A percentile compares a stretch with the other conserved stretches of the same genome.
Conservation (phyloP, 176 grass and related monocot genomes). For the Triticum dicoccoides region DNA sequence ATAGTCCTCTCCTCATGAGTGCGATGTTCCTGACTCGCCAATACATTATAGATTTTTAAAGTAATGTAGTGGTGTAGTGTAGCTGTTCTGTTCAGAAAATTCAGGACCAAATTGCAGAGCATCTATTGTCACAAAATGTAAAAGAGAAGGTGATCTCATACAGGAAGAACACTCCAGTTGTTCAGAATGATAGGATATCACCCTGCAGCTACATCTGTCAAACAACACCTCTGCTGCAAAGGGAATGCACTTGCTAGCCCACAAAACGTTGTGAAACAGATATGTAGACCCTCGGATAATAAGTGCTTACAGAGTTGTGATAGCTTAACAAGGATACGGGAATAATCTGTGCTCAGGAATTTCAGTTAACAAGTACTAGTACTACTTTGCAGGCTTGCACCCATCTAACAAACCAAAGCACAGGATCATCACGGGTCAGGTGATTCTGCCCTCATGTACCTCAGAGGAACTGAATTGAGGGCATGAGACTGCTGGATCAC, state of each 20-base stretch:
- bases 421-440: neutral
- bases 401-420: neutral
- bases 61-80: neutral
- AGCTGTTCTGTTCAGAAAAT: neutral
- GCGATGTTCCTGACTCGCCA: no score
- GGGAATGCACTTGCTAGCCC: neutral
- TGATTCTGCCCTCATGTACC: neutral
- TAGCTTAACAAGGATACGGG: neutral
- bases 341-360: neutral
- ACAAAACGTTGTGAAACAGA: neutral
- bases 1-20: no score
- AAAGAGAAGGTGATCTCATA: no score
- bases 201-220: neutral
- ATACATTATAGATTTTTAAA: no score
- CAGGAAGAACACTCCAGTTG: neutral
- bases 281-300: neutral
- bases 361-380: slow-evolving; percentile 1
- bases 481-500: neutral
- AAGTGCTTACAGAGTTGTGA: no score
- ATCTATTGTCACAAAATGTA: no score
- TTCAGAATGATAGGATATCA: neutral
- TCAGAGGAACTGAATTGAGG: neutral
- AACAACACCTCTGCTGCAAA: neutral
- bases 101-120: no score
- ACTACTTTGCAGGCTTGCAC: neutral